Percentiles rank a stretch among this genome's conserved stretches.
Evolutionary conservation across 768 basidiomycete species (phyloP).

Genomic region (Boletellus sp.): DNA sequence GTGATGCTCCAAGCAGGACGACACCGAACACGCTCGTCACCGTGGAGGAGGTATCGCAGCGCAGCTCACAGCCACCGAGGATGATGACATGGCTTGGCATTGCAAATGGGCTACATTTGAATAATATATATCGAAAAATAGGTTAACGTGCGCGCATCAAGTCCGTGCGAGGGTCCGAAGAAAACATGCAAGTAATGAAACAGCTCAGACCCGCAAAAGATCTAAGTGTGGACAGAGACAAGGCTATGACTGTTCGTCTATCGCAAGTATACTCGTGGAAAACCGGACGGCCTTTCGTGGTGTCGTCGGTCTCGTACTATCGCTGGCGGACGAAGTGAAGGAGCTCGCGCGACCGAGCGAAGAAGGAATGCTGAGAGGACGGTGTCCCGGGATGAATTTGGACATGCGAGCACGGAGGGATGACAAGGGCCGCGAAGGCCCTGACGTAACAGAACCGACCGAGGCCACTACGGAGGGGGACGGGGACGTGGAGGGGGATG

Average conservation of each 20-base stretch:
- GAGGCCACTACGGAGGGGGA: slow-evolving; percentile 38
- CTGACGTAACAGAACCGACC: slow-evolving; percentile 24
- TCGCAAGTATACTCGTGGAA: slow-evolving; percentile 41
- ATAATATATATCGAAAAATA: slow-evolving; percentile 30
- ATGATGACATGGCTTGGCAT: slow-evolving; percentile 18
- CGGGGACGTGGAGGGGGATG: slow-evolving; percentile 17
- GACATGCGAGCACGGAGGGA: slow-evolving; percentile 51
- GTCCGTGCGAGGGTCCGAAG: slow-evolving; percentile 22
- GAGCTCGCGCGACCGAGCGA: slow-evolving; percentile 34
- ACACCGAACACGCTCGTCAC: neutral
- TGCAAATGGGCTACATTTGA: slow-evolving; percentile 28
- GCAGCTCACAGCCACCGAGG: slow-evolving; percentile 27
- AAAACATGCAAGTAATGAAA: slow-evolving; percentile 21
- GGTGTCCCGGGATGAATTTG: slow-evolving; percentile 45
- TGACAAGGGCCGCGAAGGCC: slow-evolving; percentile 28
- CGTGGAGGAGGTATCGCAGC: neutral
- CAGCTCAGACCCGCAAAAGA: slow-evolving; percentile 6
- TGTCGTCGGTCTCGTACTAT: slow-evolving; percentile 38
- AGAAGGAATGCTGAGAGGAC: slow-evolving; percentile 34
- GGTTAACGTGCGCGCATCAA: slow-evolving; percentile 15
- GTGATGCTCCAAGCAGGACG: neutral
- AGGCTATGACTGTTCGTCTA: slow-evolving; percentile 20
- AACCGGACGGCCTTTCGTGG: slow-evolving; percentile 63
- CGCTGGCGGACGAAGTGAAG: slow-evolving; percentile 31
- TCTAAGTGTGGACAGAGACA: slow-evolving; percentile 2